phyloP scores from a whole-genome alignment of 2,329 filamentous ascomycete genomes.

The Blumeria hordei region DNA sequence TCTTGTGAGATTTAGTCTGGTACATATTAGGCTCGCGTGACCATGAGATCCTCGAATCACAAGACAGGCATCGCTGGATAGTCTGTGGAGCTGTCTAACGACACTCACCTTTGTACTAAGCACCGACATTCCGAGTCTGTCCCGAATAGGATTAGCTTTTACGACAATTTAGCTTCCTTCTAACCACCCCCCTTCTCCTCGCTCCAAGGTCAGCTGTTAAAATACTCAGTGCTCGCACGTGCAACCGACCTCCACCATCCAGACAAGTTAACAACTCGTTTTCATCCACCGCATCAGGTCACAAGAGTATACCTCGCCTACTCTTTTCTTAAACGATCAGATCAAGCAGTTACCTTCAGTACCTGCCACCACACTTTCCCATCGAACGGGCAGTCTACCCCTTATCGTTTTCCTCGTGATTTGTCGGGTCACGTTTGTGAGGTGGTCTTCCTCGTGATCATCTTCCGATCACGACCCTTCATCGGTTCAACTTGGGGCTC shows the following conservation, averaged over 20 bases:
- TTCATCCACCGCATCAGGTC: no score
- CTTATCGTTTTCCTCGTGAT: background rate
- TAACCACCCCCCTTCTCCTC: background rate
- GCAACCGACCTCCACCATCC: background rate
- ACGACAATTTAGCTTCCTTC: background rate
- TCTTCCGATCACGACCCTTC: background rate
- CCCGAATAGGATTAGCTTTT: background rate
- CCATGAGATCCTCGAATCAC: no score
- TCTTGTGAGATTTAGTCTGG: no score
- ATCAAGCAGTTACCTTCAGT: no score
- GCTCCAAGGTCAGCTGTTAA: background rate
- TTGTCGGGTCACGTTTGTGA: background rate
- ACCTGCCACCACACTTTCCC: background rate
- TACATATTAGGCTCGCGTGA: no score
- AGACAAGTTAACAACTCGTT: no score
- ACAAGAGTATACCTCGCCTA: no score
- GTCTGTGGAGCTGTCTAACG: no score
- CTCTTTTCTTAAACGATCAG: no score
- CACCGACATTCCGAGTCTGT: background rate
- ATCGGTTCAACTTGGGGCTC: background rate
- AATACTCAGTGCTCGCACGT: background rate
- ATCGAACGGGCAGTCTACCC: background rate
- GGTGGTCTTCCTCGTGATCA: conserved; percentile 1
- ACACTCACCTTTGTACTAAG: no score
- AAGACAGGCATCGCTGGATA: no score